These are phyloP conservation scores for Gymnopus androsaceus DNA, from an alignment of 1,284 basidiomycete species.

Conservation along the genomic window DNA sequence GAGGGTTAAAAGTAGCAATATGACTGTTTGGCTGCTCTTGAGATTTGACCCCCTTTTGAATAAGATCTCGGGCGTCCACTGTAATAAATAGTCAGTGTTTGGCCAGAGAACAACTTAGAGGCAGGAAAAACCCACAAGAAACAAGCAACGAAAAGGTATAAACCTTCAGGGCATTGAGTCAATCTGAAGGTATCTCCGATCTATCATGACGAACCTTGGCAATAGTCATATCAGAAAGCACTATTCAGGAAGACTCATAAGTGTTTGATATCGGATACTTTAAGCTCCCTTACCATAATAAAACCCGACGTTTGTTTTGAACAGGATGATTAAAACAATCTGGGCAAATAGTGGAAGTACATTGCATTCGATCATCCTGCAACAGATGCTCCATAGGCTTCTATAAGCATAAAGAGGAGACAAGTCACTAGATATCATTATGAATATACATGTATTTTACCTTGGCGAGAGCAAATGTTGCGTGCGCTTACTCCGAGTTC, in stretches of 20 bases:
- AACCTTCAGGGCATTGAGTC: neutral
- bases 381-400: neutral
- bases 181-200: neutral
- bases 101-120: neutral
- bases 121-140: neutral
- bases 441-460: neutral
- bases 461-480: neutral
- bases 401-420: neutral
- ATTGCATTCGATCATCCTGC: conserved; percentile 14
- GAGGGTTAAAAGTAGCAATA: neutral
- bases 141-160: conserved; percentile 6
- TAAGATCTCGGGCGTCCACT: neutral
- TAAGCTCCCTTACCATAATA: conserved; percentile 1
- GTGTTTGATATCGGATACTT: too few species aligned
- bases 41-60: too few species aligned
- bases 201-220: neutral
- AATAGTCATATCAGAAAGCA: conserved; percentile 6
- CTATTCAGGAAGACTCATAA: neutral
- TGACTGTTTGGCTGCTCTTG: too few species aligned
- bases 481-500: neutral
- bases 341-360: conserved; percentile 10
- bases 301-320: conserved; percentile 6
- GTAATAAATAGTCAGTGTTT: neutral
- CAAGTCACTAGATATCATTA: neutral
- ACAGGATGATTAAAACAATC: neutral